A percentile compares a stretch with the other conserved stretches of the same genome.
Conservation (phyloP, 805 yeast species). For the Yamadazyma sp. region DNA sequence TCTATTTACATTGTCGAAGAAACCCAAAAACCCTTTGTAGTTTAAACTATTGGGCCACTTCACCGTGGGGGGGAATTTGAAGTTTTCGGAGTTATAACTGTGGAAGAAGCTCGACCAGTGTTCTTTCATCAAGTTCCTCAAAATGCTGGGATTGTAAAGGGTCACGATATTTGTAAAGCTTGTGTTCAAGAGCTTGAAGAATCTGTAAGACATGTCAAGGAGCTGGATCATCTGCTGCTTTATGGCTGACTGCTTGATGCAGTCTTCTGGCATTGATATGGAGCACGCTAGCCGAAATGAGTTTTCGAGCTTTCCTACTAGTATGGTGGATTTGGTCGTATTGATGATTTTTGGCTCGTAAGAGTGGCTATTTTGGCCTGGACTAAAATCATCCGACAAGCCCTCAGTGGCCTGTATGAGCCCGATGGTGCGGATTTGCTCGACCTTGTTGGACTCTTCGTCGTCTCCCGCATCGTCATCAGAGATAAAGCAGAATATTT, state of each 20-base stretch:
- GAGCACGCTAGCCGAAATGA: constrained; percentile 29
- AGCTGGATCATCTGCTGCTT: constrained; percentile 27
- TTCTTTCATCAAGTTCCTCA: constrained; percentile 19
- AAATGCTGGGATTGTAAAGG: constrained; percentile 18
- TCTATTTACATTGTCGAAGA: constrained; percentile 18
- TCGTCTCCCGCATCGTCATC: constrained; percentile 12
- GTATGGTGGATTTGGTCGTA: constrained; percentile 25
- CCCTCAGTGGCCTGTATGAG: constrained; percentile 37
- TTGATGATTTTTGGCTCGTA: constrained; percentile 19
- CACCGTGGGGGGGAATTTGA: constrained; percentile 22
- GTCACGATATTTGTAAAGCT: constrained; percentile 20
- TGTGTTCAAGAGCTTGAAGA: constrained; percentile 29
- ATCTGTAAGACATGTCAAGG: constrained; percentile 21
- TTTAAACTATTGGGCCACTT: constrained; percentile 39
- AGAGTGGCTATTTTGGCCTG: background rate
- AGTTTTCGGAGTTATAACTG: constrained; percentile 24
- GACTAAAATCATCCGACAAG: constrained; percentile 27
- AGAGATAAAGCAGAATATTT: constrained; percentile 32
- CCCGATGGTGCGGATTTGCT: constrained; percentile 34
- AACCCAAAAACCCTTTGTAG: constrained; percentile 36
- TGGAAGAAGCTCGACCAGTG: constrained; percentile 32
- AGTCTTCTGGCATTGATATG: constrained; percentile 18
- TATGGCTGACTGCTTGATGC: constrained; percentile 19
- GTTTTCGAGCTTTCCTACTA: constrained; percentile 26
- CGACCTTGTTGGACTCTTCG: constrained; percentile 16